Base-by-base conservation (phyloP, 78 protist genomes). In the Dictyostelium capitatum region DNA sequence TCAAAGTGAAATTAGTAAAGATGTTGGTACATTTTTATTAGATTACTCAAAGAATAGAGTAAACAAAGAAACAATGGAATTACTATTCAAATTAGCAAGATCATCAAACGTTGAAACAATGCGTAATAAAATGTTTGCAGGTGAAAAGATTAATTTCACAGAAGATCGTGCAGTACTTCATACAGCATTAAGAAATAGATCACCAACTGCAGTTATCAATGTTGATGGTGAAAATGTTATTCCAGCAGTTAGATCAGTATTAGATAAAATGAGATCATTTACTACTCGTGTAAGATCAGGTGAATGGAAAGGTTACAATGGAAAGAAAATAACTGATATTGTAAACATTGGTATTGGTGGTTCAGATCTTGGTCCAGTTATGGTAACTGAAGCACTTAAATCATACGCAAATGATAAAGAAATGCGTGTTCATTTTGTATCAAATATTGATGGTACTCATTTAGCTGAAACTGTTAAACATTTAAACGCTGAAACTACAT, bases 261-360 rank as follows among this genome's bases (percentile, higher is more conserved):
- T 93, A 23, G 82, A 65, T 51, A 82, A 81, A 74, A 90, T 90
- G 93, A 43, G 69, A 28, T 77, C 81, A 74, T 98, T 97, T 53
- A 54, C 81, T 23, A 89, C 48, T 14, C 28, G 41, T 14, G 99
- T 98, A 15, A 97, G 99, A 73, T 8, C 19, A 19, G 99, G 98
- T 65, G 54, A 50, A 69, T 97, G 98, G 98, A 70, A 23, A 19
- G 99, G 99, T 7, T 87, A 51, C 96, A 95, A 98, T 5, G 98
- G 98, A 14, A 96, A 98, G 94, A 69, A 75, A 10, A 95, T 98
- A 79, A 96, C 98, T 2, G 97, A 97, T 64, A 96, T 98, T 9
- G 98, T 98, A 43, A 97, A 97, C 95, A 97, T 98, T 32, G 99
- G 97, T 69, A 98, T 98, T 81, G 99, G 99, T 19, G 99, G 99